Conservation (phyloP, 2,329 filamentous ascomycete species). For the Colletotrichum agaves region DNA sequence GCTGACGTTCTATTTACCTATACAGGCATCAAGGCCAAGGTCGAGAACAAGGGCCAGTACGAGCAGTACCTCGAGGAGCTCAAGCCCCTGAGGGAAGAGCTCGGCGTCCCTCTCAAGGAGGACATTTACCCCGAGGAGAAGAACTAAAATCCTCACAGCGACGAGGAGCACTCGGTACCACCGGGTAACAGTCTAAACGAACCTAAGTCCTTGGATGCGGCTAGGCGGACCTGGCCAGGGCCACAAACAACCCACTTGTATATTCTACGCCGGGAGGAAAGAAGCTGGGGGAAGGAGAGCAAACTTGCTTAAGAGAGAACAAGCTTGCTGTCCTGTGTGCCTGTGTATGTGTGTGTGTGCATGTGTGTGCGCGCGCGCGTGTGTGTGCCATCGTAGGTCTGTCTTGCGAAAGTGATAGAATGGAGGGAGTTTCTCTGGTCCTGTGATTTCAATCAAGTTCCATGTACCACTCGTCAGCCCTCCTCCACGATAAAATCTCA, state of each 20-base stretch:
- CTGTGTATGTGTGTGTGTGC: constrained; percentile 15
- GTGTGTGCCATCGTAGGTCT: background rate
- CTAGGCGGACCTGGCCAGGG: constrained; percentile 5
- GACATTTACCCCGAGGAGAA: constrained; percentile 82
- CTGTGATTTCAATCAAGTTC: constrained; percentile 34
- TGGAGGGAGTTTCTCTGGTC: constrained; percentile 28
- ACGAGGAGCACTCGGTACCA: constrained; percentile 1
- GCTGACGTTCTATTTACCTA: background rate
- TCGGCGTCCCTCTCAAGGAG: constrained; percentile 92
- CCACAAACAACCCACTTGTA: constrained; percentile 45
- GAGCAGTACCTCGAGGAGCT: constrained; percentile 95
- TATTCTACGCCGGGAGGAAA: constrained; percentile 46
- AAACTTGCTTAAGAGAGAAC: constrained; percentile 20
- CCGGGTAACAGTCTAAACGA: background rate
- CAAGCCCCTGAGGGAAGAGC: constrained; percentile 90
- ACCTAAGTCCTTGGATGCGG: constrained; percentile 21
- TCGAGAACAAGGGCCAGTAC: constrained; percentile 98
- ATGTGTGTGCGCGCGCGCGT: constrained; percentile 13
- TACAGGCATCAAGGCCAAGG: constrained; percentile 96
- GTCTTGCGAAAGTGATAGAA: constrained; percentile 35
- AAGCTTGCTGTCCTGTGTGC: constrained; percentile 28
- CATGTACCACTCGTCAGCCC: constrained; percentile 30
- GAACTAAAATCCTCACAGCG: constrained; percentile 46
- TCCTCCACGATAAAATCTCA: constrained; percentile 16
- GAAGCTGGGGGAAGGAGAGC: constrained; percentile 26